A percentile compares a stretch with the other conserved stretches of the same genome.
Conservation (phyloP, 768 basidiomycete species). For the Amanita phalloides region DNA sequence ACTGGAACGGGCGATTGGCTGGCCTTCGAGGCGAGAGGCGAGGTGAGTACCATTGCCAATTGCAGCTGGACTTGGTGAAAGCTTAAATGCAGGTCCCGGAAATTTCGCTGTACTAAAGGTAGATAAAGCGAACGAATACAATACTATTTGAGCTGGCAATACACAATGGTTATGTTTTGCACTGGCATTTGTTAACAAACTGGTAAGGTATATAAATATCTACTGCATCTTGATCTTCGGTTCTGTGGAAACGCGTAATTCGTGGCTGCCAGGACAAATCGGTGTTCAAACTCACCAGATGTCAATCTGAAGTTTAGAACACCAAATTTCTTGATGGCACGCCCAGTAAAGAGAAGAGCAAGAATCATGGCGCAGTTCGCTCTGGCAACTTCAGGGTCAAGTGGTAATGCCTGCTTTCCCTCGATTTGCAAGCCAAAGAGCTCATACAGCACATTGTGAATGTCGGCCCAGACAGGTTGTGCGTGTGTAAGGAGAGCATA, state of each 20-base stretch:
- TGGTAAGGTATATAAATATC: not conserved
- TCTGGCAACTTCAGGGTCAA: conserved; percentile 57
- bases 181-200: not conserved
- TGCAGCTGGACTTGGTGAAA: no score
- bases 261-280: not conserved
- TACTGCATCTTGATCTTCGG: not conserved
- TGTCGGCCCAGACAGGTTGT: conserved; percentile 72
- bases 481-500: conserved; percentile 81
- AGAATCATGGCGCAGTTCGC: conserved; percentile 64
- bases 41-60: conserved; percentile 30
- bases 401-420: conserved; percentile 28
- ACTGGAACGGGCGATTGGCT: conserved; percentile 92
- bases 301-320: conserved; percentile 7
- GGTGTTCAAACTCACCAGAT: not conserved
- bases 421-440: conserved; percentile 28
- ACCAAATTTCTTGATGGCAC: conserved; percentile 59
- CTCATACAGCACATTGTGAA: conserved; percentile 36
- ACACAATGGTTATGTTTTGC: no score
- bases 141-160: no score
- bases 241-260: not conserved
- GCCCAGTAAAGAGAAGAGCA: conserved; percentile 44
- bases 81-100: not conserved
- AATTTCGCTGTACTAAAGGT: not conserved
- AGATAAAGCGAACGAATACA: not conserved
- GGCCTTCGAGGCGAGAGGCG: conserved; percentile 77